Conservation (phyloP, 2,329 filamentous ascomycete species). For the Leptodontidium sp. region DNA sequence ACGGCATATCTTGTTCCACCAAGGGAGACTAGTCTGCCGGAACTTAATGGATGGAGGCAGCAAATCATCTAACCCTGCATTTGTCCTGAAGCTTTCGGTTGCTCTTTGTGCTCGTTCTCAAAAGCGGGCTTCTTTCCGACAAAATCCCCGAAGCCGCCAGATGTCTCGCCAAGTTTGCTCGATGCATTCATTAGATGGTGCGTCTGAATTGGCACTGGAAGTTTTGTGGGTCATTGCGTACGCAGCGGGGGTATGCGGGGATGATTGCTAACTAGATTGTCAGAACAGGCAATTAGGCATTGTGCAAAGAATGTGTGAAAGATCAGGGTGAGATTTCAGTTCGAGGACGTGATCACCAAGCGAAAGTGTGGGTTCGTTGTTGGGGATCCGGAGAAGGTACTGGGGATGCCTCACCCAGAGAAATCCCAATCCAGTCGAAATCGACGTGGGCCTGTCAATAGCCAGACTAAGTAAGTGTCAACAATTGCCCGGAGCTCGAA, state of each 20-base stretch:
- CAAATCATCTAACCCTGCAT: background rate
- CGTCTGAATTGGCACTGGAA: background rate
- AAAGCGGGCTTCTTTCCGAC: constrained; percentile 4
- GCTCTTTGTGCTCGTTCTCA: background rate
- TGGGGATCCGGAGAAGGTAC: background rate
- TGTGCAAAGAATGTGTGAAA: background rate
- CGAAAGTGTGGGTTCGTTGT: background rate
- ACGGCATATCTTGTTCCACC: background rate
- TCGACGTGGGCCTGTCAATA: background rate
- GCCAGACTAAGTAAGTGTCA: background rate
- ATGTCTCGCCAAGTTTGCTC: constrained; percentile 8
- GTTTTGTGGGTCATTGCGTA: constrained; percentile 7
- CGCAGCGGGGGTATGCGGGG: background rate
- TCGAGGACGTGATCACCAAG: background rate
- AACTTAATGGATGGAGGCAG: background rate
- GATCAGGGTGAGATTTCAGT: background rate
- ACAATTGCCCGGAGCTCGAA: background rate
- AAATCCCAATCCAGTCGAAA: background rate
- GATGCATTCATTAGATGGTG: background rate
- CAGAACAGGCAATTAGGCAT: background rate
- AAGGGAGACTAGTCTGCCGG: background rate
- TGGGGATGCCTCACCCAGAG: background rate
- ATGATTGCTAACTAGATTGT: background rate
- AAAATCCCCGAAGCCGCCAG: background rate
- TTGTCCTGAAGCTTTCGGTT: background rate